phyloP scores from a whole-genome alignment of 139 green algal genomes.

The Desmodesmus armatus region DNA sequence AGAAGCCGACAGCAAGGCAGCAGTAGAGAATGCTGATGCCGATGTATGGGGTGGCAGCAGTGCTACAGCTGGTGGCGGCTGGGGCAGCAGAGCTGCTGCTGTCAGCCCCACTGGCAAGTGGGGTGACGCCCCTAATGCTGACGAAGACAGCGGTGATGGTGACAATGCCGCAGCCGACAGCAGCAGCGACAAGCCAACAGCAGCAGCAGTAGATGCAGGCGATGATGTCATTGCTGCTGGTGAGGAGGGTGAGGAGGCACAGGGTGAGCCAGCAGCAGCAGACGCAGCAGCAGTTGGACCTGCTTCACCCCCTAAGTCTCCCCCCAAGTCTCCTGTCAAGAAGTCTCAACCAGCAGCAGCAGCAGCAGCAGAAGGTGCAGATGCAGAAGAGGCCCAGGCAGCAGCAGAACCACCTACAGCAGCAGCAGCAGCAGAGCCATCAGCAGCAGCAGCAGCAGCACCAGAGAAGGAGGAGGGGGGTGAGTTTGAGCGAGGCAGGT shows the following conservation, averaged over 20 bases:
- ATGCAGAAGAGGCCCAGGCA: background rate
- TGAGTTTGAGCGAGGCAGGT: background rate
- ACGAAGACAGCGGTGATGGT: no score
- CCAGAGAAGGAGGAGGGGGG: no score
- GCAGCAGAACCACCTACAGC: background rate
- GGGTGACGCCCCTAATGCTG: background rate
- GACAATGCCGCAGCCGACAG: background rate
- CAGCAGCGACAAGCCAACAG: background rate
- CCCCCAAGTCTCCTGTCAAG: background rate
- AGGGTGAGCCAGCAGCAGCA: background rate
- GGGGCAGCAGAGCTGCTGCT: background rate
- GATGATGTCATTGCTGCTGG: no score
- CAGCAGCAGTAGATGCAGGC: background rate
- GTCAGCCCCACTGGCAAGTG: background rate
- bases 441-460: conserved; percentile 8
- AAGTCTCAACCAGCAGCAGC: background rate
- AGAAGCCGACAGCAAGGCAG: background rate
- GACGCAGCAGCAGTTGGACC: background rate
- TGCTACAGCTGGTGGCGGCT: background rate
- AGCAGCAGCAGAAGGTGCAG: background rate
- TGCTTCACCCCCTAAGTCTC: background rate
- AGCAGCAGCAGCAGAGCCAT: background rate
- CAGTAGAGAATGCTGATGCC: background rate
- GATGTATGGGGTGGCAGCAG: no score
- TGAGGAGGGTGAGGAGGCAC: no score